phyloP scores from a whole-genome alignment of 331 rosid genomes.

The Dryas integrifolia region DNA sequence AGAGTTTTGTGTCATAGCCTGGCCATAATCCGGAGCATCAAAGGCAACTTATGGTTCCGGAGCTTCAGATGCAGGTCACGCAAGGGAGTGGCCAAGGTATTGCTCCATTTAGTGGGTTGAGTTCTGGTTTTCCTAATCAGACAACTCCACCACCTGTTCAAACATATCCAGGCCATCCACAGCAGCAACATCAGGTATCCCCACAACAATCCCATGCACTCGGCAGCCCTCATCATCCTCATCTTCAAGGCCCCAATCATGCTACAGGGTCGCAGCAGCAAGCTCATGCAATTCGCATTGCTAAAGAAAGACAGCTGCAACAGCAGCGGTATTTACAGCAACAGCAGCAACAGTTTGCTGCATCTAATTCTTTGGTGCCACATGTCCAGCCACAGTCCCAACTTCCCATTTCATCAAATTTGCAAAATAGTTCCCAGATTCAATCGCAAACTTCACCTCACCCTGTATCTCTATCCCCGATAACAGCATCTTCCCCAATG shows the following conservation, averaged over 20 bases:
- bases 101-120: constrained; percentile 71
- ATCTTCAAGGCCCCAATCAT: constrained; percentile 74
- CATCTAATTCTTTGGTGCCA: constrained; percentile 62
- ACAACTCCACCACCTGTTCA: constrained; percentile 63
- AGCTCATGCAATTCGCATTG: constrained; percentile 60
- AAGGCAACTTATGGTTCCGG: constrained; percentile 80
- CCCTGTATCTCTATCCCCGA: constrained; percentile 55
- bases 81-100: constrained; percentile 76
- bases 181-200: constrained; percentile 71
- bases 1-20: constrained; percentile 46
- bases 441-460: constrained; percentile 70
- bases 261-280: constrained; percentile 63
- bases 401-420: constrained; percentile 62
- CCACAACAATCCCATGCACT: constrained; percentile 73
- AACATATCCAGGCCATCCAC: constrained; percentile 73
- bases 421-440: constrained; percentile 65
- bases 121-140: constrained; percentile 76
- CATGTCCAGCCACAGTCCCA: constrained; percentile 71
- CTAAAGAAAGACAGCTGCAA: constrained; percentile 73
- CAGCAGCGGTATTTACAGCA: constrained; percentile 77
- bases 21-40: constrained; percentile 84
- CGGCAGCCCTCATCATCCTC: constrained; percentile 65
- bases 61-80: constrained; percentile 69
- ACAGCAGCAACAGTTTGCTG: constrained; percentile 65
- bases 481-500: constrained; percentile 65